Base-by-base conservation (phyloP, 805 yeast species). In the Teunomyces funiuensis region DNA sequence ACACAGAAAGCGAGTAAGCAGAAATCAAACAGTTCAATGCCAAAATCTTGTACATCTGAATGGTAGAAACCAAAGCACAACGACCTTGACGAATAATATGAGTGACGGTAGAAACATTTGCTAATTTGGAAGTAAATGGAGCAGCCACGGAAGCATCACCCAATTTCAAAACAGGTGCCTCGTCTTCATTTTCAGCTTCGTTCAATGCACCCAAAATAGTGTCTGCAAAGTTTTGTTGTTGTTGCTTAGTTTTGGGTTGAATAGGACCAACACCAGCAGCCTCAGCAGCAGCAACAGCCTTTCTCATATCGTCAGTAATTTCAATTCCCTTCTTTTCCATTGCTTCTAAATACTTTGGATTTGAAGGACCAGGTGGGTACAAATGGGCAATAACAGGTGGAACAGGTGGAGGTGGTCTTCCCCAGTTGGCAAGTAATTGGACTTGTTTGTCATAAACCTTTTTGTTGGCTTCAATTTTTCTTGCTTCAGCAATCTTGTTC, bases 101-200 rank as follows among this genome's bases (percentile, higher is more conserved):
- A 40, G 96, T 86, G 42, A 93, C 97, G 42, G 99, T 84, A 41
- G 90, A 79, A 23, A 93, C 99, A 57, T 85, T 86, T 18, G 96
- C 80, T 50, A 93, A 77, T 62, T 93, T 93, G 17, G 98, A 90
- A 14, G 99, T 93, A 65, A 93, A 88, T 36, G 99, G 99, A 25
- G 99, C 99, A 41, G 99, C 99, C 56, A 95, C 97, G 17, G 97
- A 90, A 10, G 99, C 99, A 69, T 93, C 99, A 55, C 99, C 99
- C 42, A 93, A 74, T 65, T 93, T 93, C 70, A 93, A 77, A 36
- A 85, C 80, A 44, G 99, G 99, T 0, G 95, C 95, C 52, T 91
- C 97, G 23, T 80, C 87, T n/a, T 79, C 88, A 37, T 74, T 71
- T 51, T 82, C 84, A 48, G 72, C 69, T 28, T 70, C 76, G 50